phyloP scores from a whole-genome alignment of 352 stramenopile genomes.

The Pythium dissimile region DNA sequence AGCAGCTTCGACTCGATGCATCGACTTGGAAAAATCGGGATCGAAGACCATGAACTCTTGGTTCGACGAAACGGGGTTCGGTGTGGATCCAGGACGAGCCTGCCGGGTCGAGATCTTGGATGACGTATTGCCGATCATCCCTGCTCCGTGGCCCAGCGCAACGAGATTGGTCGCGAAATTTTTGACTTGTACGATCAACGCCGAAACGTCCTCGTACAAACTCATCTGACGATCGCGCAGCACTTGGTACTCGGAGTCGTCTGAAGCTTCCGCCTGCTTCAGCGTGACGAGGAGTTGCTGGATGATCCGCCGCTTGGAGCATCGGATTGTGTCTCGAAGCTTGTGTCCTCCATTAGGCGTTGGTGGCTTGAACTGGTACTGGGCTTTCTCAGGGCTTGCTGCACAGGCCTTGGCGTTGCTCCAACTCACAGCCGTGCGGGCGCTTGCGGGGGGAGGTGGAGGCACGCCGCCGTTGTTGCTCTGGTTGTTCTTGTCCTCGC shows the following conservation, averaged over 20 bases:
- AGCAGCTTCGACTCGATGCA: constrained; percentile 20
- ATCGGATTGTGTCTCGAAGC: constrained; percentile 35
- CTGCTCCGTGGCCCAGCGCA: constrained; percentile 29
- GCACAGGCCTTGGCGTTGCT: constrained; percentile 18
- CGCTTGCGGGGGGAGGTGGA: background rate
- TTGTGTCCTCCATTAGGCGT: constrained; percentile 8
- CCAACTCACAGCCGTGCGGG: constrained; percentile 17
- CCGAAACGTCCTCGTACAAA: constrained; percentile 23
- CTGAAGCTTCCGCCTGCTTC: constrained; percentile 32
- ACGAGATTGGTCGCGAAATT: constrained; percentile 42
- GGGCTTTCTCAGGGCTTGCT: constrained; percentile 9
- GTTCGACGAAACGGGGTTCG: background rate
- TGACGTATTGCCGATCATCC: constrained; percentile 26
- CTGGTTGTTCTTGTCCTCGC: constrained; percentile 9
- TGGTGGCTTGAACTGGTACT: constrained; percentile 19
- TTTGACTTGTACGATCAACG: constrained; percentile 33
- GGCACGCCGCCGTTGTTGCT: constrained; percentile 1
- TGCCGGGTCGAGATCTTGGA: constrained; percentile 21
- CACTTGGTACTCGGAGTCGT: constrained; percentile 36
- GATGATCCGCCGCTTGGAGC: constrained; percentile 39
- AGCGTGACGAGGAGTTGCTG: constrained; percentile 45
- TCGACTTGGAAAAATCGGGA: constrained; percentile 20
- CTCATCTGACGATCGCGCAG: constrained; percentile 32
- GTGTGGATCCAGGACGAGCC: background rate
- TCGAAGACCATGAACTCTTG: constrained; percentile 21